These are phyloP conservation scores for Cephaloascus fragrans DNA, from an alignment of 805 yeast genomes.

Conservation along the genomic window DNA sequence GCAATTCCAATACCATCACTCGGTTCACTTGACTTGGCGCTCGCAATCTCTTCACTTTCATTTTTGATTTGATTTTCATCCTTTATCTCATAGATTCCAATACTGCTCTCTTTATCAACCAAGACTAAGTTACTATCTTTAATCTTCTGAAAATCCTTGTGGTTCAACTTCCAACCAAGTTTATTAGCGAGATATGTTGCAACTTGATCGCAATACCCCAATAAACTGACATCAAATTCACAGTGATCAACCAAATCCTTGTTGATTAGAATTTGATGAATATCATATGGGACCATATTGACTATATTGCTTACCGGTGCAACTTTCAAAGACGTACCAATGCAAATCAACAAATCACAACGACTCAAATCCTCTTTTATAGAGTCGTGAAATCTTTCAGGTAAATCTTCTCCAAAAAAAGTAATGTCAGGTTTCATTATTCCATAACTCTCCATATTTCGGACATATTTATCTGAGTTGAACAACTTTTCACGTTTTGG, in stretches of 20 bases:
- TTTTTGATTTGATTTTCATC: neutral
- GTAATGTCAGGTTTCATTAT: constrained; percentile 91
- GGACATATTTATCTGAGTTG: neutral
- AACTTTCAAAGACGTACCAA: constrained; percentile 87
- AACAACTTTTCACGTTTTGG: constrained; percentile 24
- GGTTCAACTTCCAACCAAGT: constrained; percentile 53
- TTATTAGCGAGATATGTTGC: constrained; percentile 53
- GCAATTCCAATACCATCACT: too few species aligned
- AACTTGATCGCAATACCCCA: constrained; percentile 81
- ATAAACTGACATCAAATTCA: constrained; percentile 66
- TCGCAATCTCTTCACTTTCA: neutral
- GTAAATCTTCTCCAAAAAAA: constrained; percentile 81
- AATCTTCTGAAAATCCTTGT: constrained; percentile 33
- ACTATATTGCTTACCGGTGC: constrained; percentile 88
- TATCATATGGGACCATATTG: constrained; percentile 56
- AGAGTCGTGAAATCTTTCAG: constrained; percentile 52
- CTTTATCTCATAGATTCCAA: neutral
- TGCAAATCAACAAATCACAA: constrained; percentile 75
- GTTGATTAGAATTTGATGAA: constrained; percentile 77
- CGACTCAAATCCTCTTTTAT: constrained; percentile 48
- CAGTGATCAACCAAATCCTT: constrained; percentile 67
- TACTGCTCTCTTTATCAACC: neutral
- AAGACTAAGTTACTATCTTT: neutral
- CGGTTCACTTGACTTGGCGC: too few species aligned
- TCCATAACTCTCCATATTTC: constrained; percentile 47